Evolutionary conservation across 2,329 filamentous ascomycete species (phyloP).

Genomic region (Coniella lustricola): DNA sequence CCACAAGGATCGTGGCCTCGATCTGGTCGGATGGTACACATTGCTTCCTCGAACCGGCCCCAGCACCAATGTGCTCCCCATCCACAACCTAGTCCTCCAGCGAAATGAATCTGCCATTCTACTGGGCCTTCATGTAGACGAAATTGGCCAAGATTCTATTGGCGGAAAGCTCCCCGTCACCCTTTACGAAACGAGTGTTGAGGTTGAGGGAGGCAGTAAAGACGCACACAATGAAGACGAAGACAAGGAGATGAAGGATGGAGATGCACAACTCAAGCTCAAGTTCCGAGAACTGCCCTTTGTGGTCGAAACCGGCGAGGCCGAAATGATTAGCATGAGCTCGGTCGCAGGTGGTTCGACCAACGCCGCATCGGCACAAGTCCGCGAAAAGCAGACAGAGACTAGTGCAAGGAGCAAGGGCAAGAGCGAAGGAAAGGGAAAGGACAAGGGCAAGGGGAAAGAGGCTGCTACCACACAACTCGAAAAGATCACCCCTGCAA

Average conservation of each 20-base stretch:
- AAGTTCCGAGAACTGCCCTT: slow-evolving; percentile 81
- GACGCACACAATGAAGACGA: slow-evolving; percentile 43
- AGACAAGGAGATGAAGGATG: slow-evolving; percentile 67
- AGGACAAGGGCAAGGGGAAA: slow-evolving; percentile 46
- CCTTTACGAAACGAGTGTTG: slow-evolving; percentile 79
- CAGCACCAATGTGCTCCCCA: slow-evolving; percentile 56
- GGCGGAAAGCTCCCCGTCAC: slow-evolving; percentile 82
- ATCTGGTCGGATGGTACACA: slow-evolving; percentile 90
- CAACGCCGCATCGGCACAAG: slow-evolving; percentile 59
- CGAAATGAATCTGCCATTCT: slow-evolving; percentile 85
- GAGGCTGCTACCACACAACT: slow-evolving; percentile 30
- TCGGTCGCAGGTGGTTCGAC: slow-evolving; percentile 81
- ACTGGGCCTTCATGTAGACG: slow-evolving; percentile 74
- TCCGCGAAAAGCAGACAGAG: slow-evolving; percentile 34
- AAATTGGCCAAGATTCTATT: slow-evolving; percentile 43
- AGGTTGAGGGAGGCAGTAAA: slow-evolving; percentile 53
- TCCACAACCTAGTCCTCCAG: slow-evolving; percentile 70
- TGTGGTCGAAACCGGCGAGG: slow-evolving; percentile 86
- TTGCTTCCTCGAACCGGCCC: slow-evolving; percentile 69
- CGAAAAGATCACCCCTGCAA: slow-evolving; percentile 28
- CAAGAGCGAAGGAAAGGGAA: slow-evolving; percentile 29
- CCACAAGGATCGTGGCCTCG: slow-evolving; percentile 74
- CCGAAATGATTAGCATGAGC: slow-evolving; percentile 96
- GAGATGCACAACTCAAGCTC: slow-evolving; percentile 49
- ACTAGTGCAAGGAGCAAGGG: slow-evolving; percentile 38